A percentile compares a stretch with the other conserved stretches of the same genome.
Conservation (phyloP, 164 flowering plant genomes). For the Liriodendron chinense region DNA sequence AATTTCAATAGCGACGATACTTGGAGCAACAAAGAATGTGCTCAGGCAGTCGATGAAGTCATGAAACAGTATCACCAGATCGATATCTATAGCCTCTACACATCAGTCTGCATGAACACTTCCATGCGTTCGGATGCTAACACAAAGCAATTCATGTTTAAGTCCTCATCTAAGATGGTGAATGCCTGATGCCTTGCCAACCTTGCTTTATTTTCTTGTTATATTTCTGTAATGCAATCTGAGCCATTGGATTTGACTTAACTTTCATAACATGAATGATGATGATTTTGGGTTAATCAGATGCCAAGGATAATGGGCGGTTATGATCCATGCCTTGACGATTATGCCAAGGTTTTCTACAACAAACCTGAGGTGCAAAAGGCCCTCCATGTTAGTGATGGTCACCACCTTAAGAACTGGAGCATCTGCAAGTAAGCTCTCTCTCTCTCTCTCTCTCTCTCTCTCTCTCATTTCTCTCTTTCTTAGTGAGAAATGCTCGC, state of each 20-base stretch:
- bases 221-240: too few relatives aligned
- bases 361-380: slow-evolving; percentile 80
- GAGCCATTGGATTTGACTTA: too few relatives aligned
- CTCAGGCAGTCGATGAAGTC: slow-evolving; percentile 54
- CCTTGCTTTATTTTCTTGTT: too few relatives aligned
- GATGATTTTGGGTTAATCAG: slow-evolving; percentile 26
- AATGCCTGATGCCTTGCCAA: slow-evolving; percentile 1
- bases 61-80: slow-evolving; percentile 63
- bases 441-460: slow-evolving; percentile 20
- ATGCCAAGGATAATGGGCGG: slow-evolving; percentile 88
- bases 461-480: slow-evolving; percentile 8
- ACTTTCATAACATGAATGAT: too few relatives aligned
- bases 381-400: slow-evolving; percentile 86
- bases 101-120: slow-evolving; percentile 49
- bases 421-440: slow-evolving; percentile 84
- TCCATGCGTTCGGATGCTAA: slow-evolving; percentile 26
- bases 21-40: slow-evolving; percentile 52
- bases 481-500: too few relatives aligned
- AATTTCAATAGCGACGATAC: slow-evolving; percentile 62
- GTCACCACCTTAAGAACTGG: slow-evolving; percentile 61
- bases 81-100: slow-evolving; percentile 86
- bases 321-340: slow-evolving; percentile 87
- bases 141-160: slow-evolving; percentile 26
- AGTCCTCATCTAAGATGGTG: slow-evolving; percentile 55
- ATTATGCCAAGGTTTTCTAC: slow-evolving; percentile 64